Base-by-base conservation (phyloP, 768 basidiomycete species). In the Pulveroboletus frians region DNA sequence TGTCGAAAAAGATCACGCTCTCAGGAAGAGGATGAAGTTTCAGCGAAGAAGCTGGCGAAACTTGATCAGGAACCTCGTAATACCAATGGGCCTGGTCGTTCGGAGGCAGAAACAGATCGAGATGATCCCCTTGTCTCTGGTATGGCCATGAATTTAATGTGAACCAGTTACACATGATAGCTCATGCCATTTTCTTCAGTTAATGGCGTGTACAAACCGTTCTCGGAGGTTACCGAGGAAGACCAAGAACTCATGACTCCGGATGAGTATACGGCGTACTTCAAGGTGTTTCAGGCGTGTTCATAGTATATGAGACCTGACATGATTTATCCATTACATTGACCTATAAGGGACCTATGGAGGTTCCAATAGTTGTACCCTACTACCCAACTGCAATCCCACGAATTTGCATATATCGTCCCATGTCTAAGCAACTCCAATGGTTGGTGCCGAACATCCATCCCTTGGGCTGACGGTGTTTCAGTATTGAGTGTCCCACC, bases 161-260 rank as follows among this genome's bases (percentile, higher is more conserved):
- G n/a, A 8, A 9, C 37, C 13, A n/a, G 14, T 32, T 9, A n/a
- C 52, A 10, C 27, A 39, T 17, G 37, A 20, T 23, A 7, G 14
- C 32, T 49, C 20, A 51, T 27, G 7, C 37, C 9, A 20, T 37
- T 49, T 47, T 44, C 48, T 36, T 36, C 54, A 90, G 92, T 97
- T 21, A 84, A 84, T 51, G 92, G 92, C 13, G 70, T 74, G 35
- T 75, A 81, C 17, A 82, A 88, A 58, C 76, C 80, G 7, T 85
- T 88, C 58, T 88, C 84, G 4, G 75, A 84, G 53, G 81, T 98
- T 37, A 94, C 89, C 3, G 93, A 96, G 58, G 94, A 92, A 56
- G 86, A 94, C 63, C 86, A 92, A 59, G 93, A 92, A 40, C 62
- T 84, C 57, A 96, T 96, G 93, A 90, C 89, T 4, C 84, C 89